A percentile compares a stretch with the other conserved stretches of the same genome.
Evolutionary conservation across 1,139 yeast species (phyloP).

Genomic region (Zygosaccharomyces sapae): DNA sequence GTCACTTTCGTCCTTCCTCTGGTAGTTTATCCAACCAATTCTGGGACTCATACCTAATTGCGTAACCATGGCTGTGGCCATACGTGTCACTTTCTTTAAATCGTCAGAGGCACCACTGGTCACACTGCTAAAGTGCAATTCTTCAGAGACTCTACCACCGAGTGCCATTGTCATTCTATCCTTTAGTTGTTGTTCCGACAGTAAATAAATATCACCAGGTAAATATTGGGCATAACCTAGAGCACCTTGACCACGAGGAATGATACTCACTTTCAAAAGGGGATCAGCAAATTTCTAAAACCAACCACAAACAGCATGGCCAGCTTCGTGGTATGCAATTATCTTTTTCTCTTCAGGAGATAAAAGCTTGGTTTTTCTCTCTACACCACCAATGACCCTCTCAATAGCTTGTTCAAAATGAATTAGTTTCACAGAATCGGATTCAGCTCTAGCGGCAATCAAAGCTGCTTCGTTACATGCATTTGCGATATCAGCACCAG

Average conservation of each 20-base stretch:
- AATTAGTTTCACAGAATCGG: conserved; percentile 48
- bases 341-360: conserved; percentile 69
- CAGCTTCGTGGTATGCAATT: conserved; percentile 82
- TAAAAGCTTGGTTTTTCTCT: conserved; percentile 63
- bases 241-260: conserved; percentile 83
- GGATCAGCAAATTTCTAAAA: conserved; percentile 70
- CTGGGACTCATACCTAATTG: conserved; percentile 71
- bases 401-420: conserved; percentile 81
- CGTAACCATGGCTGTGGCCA: conserved; percentile 76
- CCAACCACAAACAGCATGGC: conserved; percentile 82
- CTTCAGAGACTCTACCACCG: conserved; percentile 80
- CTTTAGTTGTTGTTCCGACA: conserved; percentile 59
- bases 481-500: conserved; percentile 84
- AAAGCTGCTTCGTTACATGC: conserved; percentile 81
- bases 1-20: conserved; percentile 49
- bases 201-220: conserved; percentile 70
- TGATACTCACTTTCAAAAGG: conserved; percentile 70
- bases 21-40: conserved; percentile 57
- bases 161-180: conserved; percentile 79
- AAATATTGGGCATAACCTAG: conserved; percentile 79
- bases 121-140: conserved; percentile 68
- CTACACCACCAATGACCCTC: conserved; percentile 77
- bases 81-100: conserved; percentile 70
- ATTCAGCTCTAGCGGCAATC: conserved; percentile 69
- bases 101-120: conserved; percentile 82